These are phyloP conservation scores for Deakozyma indianensis DNA, from an alignment of 805 yeast species.

Conservation along the genomic window DNA sequence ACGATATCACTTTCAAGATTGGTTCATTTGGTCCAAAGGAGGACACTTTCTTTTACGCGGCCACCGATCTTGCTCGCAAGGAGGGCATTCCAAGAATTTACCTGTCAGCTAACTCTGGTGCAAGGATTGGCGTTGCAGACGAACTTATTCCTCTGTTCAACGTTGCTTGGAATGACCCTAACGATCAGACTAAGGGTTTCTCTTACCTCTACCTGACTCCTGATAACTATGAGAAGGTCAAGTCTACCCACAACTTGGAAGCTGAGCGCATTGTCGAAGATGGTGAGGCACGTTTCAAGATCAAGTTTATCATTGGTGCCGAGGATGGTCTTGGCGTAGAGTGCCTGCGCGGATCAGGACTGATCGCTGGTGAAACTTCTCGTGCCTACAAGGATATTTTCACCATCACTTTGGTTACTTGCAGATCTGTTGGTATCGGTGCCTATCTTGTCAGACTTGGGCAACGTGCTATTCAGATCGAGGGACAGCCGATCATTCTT, in stretches of 20 bases:
- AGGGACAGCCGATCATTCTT: constrained; percentile 95
- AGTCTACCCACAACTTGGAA: constrained; percentile 13
- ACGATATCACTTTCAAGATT: constrained; percentile 93
- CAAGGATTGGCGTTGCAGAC: constrained; percentile 96
- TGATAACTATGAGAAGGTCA: constrained; percentile 46
- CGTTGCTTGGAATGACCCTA: constrained; percentile 82
- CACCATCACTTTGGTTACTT: constrained; percentile 96
- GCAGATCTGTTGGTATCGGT: constrained; percentile 99
- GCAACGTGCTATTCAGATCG: constrained; percentile 96
- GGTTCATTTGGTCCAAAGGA: constrained; percentile 98
- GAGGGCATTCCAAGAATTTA: constrained; percentile 92
- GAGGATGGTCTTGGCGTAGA: constrained; percentile 98
- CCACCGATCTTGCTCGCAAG: constrained; percentile 80
- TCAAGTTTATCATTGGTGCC: constrained; percentile 77
- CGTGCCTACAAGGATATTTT: constrained; percentile 95
- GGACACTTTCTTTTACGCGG: constrained; percentile 81
- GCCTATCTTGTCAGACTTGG: constrained; percentile 97
- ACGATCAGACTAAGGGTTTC: constrained; percentile 74
- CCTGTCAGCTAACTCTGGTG: constrained; percentile 97
- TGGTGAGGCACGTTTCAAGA: constrained; percentile 71
- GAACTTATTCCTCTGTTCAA: constrained; percentile 79
- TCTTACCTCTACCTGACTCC: constrained; percentile 69
- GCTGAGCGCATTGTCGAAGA: constrained; percentile 61
- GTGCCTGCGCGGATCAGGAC: constrained; percentile 94
- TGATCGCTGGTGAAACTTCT: constrained; percentile 97